phyloP scores from a whole-genome alignment of 768 basidiomycete species.

The Tricholomella constricta region DNA sequence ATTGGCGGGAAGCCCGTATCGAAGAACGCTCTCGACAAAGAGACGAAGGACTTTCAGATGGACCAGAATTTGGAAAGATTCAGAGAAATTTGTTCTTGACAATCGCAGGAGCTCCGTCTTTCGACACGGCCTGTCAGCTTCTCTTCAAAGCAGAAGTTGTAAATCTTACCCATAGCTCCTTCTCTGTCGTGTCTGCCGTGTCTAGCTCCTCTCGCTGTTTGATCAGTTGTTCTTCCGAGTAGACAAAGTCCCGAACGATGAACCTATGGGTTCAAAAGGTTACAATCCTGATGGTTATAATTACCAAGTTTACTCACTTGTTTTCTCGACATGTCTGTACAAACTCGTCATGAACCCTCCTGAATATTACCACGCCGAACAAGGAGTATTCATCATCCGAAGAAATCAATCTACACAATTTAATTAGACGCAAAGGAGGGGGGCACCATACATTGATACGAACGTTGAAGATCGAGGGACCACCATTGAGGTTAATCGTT shows the following conservation, averaged over 20 bases:
- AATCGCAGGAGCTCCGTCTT: constrained; percentile 91
- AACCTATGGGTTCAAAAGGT: constrained; percentile 55
- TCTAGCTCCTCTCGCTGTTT: constrained; percentile 84
- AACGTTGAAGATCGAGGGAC: constrained; percentile 93
- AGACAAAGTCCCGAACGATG: constrained; percentile 92
- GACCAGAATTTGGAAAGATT: constrained; percentile 91
- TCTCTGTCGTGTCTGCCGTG: constrained; percentile 82
- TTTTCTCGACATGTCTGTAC: constrained; percentile 92
- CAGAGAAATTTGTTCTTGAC: constrained; percentile 94
- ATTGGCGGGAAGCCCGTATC: constrained; percentile 93
- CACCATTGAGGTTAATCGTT: constrained; percentile 84
- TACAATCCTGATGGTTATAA: background rate
- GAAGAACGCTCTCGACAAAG: constrained; percentile 92
- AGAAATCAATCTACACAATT: constrained; percentile 57
- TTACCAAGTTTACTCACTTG: constrained; percentile 57
- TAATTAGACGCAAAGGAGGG: constrained; percentile 5
- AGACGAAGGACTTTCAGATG: constrained; percentile 91
- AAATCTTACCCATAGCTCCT: constrained; percentile 93
- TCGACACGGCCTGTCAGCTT: constrained; percentile 3
- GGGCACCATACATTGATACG: constrained; percentile 40
- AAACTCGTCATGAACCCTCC: constrained; percentile 89
- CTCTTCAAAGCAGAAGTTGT: background rate
- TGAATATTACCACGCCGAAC: constrained; percentile 86
- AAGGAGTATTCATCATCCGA: constrained; percentile 90
- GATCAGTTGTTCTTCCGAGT: constrained; percentile 76